Base-by-base conservation (phyloP, 2,329 filamentous ascomycete species). In the Paramyrothecium sp. region DNA sequence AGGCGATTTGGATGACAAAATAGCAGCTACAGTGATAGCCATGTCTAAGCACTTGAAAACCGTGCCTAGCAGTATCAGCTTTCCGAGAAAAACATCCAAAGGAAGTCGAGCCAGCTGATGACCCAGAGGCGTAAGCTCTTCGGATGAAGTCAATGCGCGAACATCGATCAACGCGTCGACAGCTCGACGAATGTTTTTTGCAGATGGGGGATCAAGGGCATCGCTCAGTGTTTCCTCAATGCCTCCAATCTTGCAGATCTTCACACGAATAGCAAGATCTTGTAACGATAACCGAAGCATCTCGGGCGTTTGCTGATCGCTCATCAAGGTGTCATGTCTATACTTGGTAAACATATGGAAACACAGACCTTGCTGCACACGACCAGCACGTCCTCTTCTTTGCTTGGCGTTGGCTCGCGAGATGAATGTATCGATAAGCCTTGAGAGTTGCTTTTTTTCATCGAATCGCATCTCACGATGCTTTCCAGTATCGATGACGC, bases 401-500 rank as follows among this genome's bases (percentile, higher is more conserved):
- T 99, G 95, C 69, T 97, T 97, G 1, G 95, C 94, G 69, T 98
- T 98, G 16, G 95, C 95, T 55, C 90, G 86, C 1, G 94, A 97
- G 61, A 99, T 96, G 71, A 98, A 99, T 0, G 92, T 92, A 71
- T 98, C 94, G 34, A 97, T 89, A 20, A 99, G 82, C 21, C 91
- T 85, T 1, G 94, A 98, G 34, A 99, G 81, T 68, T 99, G 95
- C 56, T 92, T 84, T 56, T 91, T 86, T 75, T 99, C 95, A 68
- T 99, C 94, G 66, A 96, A 98, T 26, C 94, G 83, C 94, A 97
- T 97, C 73, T 97, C 94, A 63, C 96, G 92, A 73, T 98, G 94
- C 73, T 97, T 98, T 56, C 95, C 95, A 1, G 92, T 93, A 72
- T 99, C 95, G 58, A 99, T 90, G 50, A 99, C 95, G 65, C 93